Conservation (phyloP, 1,284 basidiomycete genomes). For the Irpex sp. region DNA sequence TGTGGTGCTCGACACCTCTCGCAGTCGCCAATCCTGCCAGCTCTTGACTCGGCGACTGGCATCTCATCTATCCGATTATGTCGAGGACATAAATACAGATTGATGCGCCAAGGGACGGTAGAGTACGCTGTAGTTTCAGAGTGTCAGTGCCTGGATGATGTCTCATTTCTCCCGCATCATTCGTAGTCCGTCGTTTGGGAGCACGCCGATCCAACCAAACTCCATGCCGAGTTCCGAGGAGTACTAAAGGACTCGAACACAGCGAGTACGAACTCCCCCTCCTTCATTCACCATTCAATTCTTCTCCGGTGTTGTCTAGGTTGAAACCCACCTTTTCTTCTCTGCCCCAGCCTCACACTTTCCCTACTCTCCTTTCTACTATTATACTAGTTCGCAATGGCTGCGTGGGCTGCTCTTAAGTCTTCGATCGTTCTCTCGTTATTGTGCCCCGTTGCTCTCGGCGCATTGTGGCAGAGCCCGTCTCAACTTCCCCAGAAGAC, state of each 20-base stretch:
- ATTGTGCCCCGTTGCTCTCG: neutral
- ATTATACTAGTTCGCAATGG: neutral
- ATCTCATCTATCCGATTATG: neutral
- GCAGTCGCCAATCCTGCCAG: neutral
- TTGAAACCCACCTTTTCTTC: too few species aligned
- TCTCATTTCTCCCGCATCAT: neutral
- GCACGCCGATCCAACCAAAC: neutral
- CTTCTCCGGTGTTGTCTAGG: neutral
- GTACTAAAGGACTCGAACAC: neutral
- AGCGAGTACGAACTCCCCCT: too few species aligned
- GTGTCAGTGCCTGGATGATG: neutral
- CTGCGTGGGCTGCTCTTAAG: neutral
- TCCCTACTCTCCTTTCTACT: neutral
- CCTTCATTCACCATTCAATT: too few species aligned
- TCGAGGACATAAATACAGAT: neutral
- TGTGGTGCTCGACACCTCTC: neutral
- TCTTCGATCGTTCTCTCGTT: neutral
- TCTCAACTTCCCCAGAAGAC: neutral
- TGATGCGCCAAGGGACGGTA: neutral
- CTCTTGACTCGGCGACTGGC: neutral
- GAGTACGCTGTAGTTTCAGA: neutral
- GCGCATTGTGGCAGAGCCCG: neutral
- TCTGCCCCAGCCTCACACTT: neutral
- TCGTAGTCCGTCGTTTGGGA: neutral
- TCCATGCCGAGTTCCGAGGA: neutral